Conservation (phyloP, 805 yeast genomes). For the Wickerhamiella brachini region DNA sequence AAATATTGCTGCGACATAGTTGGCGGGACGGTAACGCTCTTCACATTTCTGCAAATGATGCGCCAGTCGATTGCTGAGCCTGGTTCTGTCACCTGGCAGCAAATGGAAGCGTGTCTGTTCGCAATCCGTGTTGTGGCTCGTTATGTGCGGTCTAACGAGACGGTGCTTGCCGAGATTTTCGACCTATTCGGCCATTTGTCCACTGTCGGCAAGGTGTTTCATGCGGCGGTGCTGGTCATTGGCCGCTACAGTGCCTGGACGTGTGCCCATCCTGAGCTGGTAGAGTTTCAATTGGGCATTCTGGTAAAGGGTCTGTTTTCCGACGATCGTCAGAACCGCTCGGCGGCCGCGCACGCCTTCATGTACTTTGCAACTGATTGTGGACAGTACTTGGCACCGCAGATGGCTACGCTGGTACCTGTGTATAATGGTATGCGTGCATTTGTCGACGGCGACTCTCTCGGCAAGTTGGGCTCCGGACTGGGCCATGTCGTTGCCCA, state of each 20-base stretch:
- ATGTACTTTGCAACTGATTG: conserved; percentile 95
- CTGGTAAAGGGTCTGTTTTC: conserved; percentile 59
- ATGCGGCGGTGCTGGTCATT: conserved; percentile 81
- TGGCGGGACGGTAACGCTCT: conserved; percentile 58
- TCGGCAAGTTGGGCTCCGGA: background rate
- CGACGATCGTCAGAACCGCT: conserved; percentile 37
- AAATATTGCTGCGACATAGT: conserved; percentile 89
- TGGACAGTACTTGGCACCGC: conserved; percentile 45
- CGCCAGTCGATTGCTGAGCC: background rate
- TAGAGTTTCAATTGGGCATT: conserved; percentile 73
- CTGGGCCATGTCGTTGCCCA: background rate
- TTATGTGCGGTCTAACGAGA: conserved; percentile 57
- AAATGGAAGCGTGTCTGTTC: conserved; percentile 79
- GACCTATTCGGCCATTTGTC: conserved; percentile 47
- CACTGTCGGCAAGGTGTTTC: conserved; percentile 73
- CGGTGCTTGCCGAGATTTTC: conserved; percentile 66
- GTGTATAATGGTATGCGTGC: conserved; percentile 49
- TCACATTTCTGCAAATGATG: conserved; percentile 25
- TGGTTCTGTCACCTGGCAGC: conserved; percentile 47
- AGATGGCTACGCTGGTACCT: conserved; percentile 58
- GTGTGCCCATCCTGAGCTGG: conserved; percentile 61
- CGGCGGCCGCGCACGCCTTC: conserved; percentile 86
- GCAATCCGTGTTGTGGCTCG: conserved; percentile 89
- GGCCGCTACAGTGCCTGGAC: conserved; percentile 99
- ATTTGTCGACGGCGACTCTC: conserved; percentile 39